Evolutionary conservation across 257 asterid species (phyloP), one percentile per base, ranked within the genome.

Genomic region (Salvia miltiorrhiza): DNA sequence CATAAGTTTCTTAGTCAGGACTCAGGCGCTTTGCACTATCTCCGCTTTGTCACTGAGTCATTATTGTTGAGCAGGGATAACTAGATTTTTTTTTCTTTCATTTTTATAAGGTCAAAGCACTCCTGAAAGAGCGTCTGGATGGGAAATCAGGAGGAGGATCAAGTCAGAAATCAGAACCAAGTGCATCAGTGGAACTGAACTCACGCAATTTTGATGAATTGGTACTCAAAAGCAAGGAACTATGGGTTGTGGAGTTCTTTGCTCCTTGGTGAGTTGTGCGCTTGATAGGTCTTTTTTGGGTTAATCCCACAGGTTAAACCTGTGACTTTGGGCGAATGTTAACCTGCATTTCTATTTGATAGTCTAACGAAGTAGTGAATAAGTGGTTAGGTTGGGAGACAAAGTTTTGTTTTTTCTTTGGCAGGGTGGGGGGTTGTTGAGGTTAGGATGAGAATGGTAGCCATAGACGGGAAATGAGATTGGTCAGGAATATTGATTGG

Each of bases 181-280:
- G 89, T 79, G 91, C 88, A 62, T 94, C 99, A 30, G 77, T 89
- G 2, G 99, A 91, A 67, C 77, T 94, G 77, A 91, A 87, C 82
- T 89, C 97, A 4, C 70, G 64, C 26, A 94, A 94, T 73, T 89
- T 94, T 83, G 99, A 94, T 72, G 97, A 91, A 71, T 49, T 82
- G 83, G 97, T 94, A 52, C 72, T 82, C 65, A 86, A 89, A 78
- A 91, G 99, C 87, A 94, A 91, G 77, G 99, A 94, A 11, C 83
- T 91, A 44, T 94, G 99, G 99, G 70, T 94, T 59, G 96, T 94
- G 71, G 99, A 94, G 84, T 94, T 91, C 84, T 94, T 86, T 77
- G 97, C 99, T 70, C 97, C 99, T 47, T 94, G 97, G 99, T 91
- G 70, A 86, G 93, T 74, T 65, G 64, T 66, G 58, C 52, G 26